These are phyloP conservation scores for Trichoderma atrobrunneum DNA, from an alignment of 2,329 filamentous ascomycete genomes.

Conservation along the genomic window DNA sequence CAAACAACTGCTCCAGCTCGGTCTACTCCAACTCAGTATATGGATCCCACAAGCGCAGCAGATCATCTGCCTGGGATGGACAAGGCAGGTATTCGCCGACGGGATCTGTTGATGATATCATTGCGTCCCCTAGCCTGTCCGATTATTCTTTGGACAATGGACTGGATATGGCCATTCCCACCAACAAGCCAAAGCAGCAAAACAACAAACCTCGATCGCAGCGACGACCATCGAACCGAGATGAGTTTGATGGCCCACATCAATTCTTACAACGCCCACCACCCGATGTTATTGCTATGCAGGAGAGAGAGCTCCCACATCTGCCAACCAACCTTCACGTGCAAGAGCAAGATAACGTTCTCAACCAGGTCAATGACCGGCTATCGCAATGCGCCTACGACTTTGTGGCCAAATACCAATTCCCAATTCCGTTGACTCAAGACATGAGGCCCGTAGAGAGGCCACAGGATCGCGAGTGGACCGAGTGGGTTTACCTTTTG, in stretches of 20 bases:
- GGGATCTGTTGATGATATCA: slow-evolving; percentile 58
- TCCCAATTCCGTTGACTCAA: slow-evolving; percentile 78
- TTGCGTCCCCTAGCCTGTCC: slow-evolving; percentile 57
- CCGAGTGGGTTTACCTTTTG: slow-evolving; percentile 85
- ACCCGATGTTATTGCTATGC: slow-evolving; percentile 67
- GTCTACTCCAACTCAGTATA: slow-evolving; percentile 20
- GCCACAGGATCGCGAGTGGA: slow-evolving; percentile 80
- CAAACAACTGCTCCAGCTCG: slow-evolving; percentile 32
- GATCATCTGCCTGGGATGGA: slow-evolving; percentile 46
- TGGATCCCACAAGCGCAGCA: slow-evolving; percentile 19
- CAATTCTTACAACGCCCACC: slow-evolving; percentile 75
- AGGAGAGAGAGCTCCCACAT: slow-evolving; percentile 77
- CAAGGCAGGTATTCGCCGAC: slow-evolving; percentile 54
- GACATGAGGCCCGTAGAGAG: slow-evolving; percentile 75
- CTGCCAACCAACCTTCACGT: slow-evolving; percentile 79
- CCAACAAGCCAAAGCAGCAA: slow-evolving; percentile 43
- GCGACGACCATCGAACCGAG: slow-evolving; percentile 72
- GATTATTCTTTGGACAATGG: slow-evolving; percentile 58
- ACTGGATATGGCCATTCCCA: slow-evolving; percentile 39
- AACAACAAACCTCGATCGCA: slow-evolving; percentile 54
- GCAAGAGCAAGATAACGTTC: slow-evolving; percentile 79
- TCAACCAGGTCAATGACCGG: slow-evolving; percentile 78
- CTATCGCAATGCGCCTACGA: slow-evolving; percentile 84
- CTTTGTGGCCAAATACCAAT: slow-evolving; percentile 88
- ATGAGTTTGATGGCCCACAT: slow-evolving; percentile 86